phyloP scores from a whole-genome alignment of 768 basidiomycete genomes.

The Collybiopsis luxurians region DNA sequence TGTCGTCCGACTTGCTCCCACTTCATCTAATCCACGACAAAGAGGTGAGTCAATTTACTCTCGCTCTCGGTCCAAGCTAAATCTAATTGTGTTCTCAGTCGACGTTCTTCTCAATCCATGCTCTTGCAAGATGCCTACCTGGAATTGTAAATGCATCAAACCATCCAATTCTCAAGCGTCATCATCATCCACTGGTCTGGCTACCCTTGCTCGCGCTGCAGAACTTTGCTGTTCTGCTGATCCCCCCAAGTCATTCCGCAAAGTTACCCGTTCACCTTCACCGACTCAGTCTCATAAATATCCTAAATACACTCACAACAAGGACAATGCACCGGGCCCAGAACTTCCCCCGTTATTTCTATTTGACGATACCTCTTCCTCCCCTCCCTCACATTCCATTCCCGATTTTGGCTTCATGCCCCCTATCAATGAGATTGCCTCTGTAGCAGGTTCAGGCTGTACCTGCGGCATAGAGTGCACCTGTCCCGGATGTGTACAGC shows the following conservation, averaged over 20 bases:
- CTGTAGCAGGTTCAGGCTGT: constrained; percentile 67
- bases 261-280: not conserved
- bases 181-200: constrained; percentile 16
- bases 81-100: constrained; percentile 35
- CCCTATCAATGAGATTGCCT: constrained; percentile 53
- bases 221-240: constrained; percentile 23
- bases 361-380: constrained; percentile 21
- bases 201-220: constrained; percentile 37
- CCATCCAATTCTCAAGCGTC: constrained; percentile 6
- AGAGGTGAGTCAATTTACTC: constrained; percentile 42
- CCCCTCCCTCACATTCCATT: constrained; percentile 21
- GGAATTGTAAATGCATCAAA: constrained; percentile 50
- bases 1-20: constrained; percentile 31
- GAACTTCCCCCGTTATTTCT: constrained; percentile 49
- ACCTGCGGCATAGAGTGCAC: constrained; percentile 67
- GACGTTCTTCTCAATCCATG: constrained; percentile 65
- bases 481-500: constrained; percentile 73
- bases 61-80: constrained; percentile 1
- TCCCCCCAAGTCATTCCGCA: not conserved
- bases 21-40: constrained; percentile 44
- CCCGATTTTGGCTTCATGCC: constrained; percentile 59
- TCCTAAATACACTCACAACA: constrained; percentile 10
- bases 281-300: constrained; percentile 25
- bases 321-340: constrained; percentile 24
- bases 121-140: constrained; percentile 46